Percentiles rank a stretch among this genome's conserved stretches.
Conservation (phyloP, 495 filamentous ascomycete genomes). For the Penicillium bialowiezense region DNA sequence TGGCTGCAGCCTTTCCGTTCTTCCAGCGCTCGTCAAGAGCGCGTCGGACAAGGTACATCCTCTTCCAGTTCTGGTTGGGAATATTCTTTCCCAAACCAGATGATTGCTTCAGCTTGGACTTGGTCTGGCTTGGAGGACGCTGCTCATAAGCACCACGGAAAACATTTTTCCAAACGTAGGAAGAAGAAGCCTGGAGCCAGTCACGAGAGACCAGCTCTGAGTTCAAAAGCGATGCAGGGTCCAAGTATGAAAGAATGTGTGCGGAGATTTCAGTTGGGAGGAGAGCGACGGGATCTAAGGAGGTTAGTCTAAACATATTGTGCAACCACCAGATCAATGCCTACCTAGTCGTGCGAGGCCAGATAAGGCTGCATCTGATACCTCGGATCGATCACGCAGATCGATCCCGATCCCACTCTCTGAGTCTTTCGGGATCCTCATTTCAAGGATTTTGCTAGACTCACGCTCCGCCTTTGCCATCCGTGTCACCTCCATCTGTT, state of each 20-base stretch:
- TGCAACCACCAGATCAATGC: conserved; percentile 1
- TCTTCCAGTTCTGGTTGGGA: conserved; percentile 74
- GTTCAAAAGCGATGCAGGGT: conserved; percentile 61
- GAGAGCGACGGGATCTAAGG: conserved; percentile 60
- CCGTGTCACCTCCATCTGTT: conserved; percentile 18
- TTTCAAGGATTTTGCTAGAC: conserved; percentile 30
- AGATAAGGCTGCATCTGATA: conserved; percentile 39
- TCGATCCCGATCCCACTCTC: conserved; percentile 82
- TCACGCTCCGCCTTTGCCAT: conserved; percentile 42
- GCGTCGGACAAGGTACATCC: conserved; percentile 72
- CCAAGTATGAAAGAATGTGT: conserved; percentile 68
- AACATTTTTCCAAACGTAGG: conserved; percentile 73
- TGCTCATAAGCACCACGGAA: conserved; percentile 66
- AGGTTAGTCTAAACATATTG: conserved; percentile 1
- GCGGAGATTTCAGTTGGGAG: conserved; percentile 72
- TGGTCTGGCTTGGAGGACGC: conserved; percentile 37
- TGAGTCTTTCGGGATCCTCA: conserved; percentile 49
- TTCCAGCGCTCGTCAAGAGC: conserved; percentile 78
- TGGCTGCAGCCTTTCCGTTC: conserved; percentile 68
- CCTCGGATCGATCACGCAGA: conserved; percentile 49
- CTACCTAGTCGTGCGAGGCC: conserved; percentile 40
- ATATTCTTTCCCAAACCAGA: conserved; percentile 49
- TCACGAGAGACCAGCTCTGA: conserved; percentile 58
- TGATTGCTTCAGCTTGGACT: conserved; percentile 41
- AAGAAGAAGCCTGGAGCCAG: conserved; percentile 64